Evolutionary conservation across 1,284 basidiomycete genomes (phyloP).

Genomic region (Trichosporon coremiiforme): DNA sequence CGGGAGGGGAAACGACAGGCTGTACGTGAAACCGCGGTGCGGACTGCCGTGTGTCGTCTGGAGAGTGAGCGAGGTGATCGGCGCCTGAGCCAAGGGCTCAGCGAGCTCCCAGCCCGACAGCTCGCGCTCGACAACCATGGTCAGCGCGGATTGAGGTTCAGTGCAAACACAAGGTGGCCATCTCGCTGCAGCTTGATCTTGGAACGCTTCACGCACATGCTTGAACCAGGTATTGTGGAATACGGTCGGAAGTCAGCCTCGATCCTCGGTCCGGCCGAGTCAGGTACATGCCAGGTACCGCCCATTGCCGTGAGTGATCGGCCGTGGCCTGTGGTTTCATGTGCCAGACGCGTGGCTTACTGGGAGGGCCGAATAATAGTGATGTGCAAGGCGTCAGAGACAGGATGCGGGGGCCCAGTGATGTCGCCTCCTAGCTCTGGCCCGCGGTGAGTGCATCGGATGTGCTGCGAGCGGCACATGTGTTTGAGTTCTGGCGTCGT

Average conservation of each 20-base stretch:
- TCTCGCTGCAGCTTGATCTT: background rate
- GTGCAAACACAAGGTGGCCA: background rate
- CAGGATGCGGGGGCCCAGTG: constrained; percentile 6
- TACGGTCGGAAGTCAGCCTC: too few relatives aligned
- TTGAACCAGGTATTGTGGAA: background rate
- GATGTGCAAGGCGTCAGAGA: background rate
- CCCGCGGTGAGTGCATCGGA: background rate
- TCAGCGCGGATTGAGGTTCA: background rate
- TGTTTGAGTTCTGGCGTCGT: constrained; percentile 13
- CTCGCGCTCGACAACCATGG: constrained; percentile 38
- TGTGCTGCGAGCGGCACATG: constrained; percentile 1
- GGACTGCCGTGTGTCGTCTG: constrained; percentile 30
- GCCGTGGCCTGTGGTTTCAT: background rate
- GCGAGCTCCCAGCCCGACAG: constrained; percentile 32
- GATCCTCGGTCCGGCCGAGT: background rate
- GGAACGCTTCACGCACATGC: background rate
- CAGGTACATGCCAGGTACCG: background rate
- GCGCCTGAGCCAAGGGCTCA: constrained; percentile 23
- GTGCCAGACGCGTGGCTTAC: constrained; percentile 1
- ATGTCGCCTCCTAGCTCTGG: background rate
- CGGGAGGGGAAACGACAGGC: constrained; percentile 48
- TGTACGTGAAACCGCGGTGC: constrained; percentile 47
- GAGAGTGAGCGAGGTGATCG: constrained; percentile 39
- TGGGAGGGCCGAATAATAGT: constrained; percentile 4
- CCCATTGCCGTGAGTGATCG: background rate